These are phyloP conservation scores for Magnaporthiopsis incrustans DNA, from an alignment of 2,329 filamentous ascomycete genomes.

Conservation along the genomic window DNA sequence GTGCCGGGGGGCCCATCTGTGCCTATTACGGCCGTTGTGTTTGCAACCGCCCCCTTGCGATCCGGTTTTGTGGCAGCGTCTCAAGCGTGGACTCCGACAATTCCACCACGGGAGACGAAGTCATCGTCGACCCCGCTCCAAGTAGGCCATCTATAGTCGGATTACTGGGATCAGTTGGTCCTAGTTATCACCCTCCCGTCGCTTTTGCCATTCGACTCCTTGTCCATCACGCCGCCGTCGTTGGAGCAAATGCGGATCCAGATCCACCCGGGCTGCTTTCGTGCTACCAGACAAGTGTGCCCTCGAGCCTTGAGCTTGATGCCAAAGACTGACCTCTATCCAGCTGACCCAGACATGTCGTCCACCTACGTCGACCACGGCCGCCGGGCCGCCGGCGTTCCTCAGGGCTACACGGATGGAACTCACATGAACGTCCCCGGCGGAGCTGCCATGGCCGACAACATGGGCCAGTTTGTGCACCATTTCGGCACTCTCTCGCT, in stretches of 20 bases:
- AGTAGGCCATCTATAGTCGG: too few relatives aligned
- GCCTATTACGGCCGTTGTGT: background rate
- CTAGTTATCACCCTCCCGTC: too few relatives aligned
- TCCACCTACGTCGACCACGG: slow-evolving; percentile 1
- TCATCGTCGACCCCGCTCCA: too few relatives aligned
- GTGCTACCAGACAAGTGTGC: background rate
- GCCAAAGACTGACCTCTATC: background rate
- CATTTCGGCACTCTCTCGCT: slow-evolving; percentile 22
- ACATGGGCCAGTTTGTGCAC: slow-evolving; percentile 15
- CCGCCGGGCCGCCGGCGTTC: slow-evolving; percentile 8
- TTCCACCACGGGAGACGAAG: too few relatives aligned
- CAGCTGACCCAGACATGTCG: background rate
- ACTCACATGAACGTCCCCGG: slow-evolving; percentile 6
- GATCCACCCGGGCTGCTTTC: background rate
- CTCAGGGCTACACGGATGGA: slow-evolving; percentile 8
- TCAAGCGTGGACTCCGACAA: too few relatives aligned
- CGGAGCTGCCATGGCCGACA: slow-evolving; percentile 1
- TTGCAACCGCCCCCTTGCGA: background rate
- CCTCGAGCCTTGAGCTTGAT: background rate
- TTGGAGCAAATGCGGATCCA: background rate
- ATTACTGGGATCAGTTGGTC: too few relatives aligned
- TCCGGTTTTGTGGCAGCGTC: background rate
- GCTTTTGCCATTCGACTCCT: background rate
- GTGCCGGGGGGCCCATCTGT: background rate
- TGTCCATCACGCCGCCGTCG: background rate